A percentile compares a stretch with the other conserved stretches of the same genome.
These are phyloP conservation scores for Yarrowia phangngaensis DNA, from an alignment of 805 yeast genomes.

Conservation along the genomic window DNA sequence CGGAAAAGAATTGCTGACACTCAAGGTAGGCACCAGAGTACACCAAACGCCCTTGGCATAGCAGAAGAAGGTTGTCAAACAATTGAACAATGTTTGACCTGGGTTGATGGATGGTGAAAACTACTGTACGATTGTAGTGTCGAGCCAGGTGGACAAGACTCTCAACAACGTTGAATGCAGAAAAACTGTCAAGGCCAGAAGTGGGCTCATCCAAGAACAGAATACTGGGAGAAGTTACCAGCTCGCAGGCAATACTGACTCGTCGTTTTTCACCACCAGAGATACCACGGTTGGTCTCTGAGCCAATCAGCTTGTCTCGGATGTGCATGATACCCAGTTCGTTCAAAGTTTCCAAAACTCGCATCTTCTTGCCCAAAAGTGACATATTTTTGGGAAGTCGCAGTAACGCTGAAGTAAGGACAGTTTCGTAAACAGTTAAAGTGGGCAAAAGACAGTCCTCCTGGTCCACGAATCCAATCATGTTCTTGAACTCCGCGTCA, in stretches of 20 bases:
- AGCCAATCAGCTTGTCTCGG: slow-evolving; percentile 82
- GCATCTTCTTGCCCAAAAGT: slow-evolving; percentile 62
- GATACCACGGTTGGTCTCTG: slow-evolving; percentile 84
- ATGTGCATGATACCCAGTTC: slow-evolving; percentile 82
- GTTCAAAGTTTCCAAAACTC: slow-evolving; percentile 78
- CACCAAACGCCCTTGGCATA: slow-evolving; percentile 80
- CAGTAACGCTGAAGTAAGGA: slow-evolving; percentile 82
- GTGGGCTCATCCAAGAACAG: slow-evolving; percentile 89
- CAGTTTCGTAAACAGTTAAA: slow-evolving; percentile 92
- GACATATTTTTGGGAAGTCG: slow-evolving; percentile 81
- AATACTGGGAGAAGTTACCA: slow-evolving; percentile 83
- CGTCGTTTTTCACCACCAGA: slow-evolving; percentile 91
- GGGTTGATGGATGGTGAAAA: slow-evolving; percentile 95
- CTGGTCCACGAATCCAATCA: slow-evolving; percentile 94
- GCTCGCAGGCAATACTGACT: slow-evolving; percentile 89
- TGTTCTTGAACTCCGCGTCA: slow-evolving; percentile 52
- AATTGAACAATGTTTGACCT: slow-evolving; percentile 90
- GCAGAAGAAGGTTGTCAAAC: slow-evolving; percentile 74
- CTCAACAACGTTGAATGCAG: slow-evolving; percentile 88
- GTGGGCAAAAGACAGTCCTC: slow-evolving; percentile 90
- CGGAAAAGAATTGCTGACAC: slow-evolving; percentile 70
- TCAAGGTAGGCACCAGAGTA: slow-evolving; percentile 81
- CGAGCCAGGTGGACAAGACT: slow-evolving; percentile 74
- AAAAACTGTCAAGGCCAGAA: slow-evolving; percentile 90
- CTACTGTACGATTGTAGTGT: slow-evolving; percentile 78